These are phyloP conservation scores for Pelargonium myrrhifolium DNA, from an alignment of 441 rosid genomes.

Conservation along the genomic window DNA sequence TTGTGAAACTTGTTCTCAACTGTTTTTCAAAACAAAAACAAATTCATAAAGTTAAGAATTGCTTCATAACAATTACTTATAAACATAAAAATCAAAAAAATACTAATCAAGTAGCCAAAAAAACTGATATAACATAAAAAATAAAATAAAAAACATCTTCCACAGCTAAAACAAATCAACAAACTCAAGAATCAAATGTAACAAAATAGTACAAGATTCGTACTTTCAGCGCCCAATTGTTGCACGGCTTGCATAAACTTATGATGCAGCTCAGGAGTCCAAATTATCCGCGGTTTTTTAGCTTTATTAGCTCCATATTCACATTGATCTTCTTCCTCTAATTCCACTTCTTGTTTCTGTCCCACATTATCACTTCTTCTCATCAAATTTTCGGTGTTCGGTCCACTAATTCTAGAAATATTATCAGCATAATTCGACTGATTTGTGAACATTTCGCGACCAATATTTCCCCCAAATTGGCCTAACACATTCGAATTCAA, in stretches of 20 bases:
- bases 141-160: no score
- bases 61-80: no score
- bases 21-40: no score
- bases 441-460: not conserved
- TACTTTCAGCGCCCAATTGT: slow-evolving; percentile 24
- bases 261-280: slow-evolving; percentile 30
- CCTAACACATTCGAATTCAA: no score
- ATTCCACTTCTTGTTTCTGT: no score
- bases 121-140: no score
- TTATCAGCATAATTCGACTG: not conserved
- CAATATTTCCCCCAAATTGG: no score
- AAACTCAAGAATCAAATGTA: not conserved
- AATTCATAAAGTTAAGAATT: no score
- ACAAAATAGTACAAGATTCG: slow-evolving; percentile 1
- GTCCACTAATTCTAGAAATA: not conserved
- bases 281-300: slow-evolving; percentile 26
- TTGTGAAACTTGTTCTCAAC: no score
- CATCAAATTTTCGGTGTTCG: slow-evolving; percentile 6
- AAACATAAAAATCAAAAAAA: no score
- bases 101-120: no score
- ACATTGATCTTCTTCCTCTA: not conserved
- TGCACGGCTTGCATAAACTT: slow-evolving; percentile 25
- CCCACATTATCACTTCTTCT: not conserved
- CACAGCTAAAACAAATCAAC: no score
- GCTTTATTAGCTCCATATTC: not conserved